phyloP scores from a whole-genome alignment of 305 asterid species.

The Rubia tinctorum region DNA sequence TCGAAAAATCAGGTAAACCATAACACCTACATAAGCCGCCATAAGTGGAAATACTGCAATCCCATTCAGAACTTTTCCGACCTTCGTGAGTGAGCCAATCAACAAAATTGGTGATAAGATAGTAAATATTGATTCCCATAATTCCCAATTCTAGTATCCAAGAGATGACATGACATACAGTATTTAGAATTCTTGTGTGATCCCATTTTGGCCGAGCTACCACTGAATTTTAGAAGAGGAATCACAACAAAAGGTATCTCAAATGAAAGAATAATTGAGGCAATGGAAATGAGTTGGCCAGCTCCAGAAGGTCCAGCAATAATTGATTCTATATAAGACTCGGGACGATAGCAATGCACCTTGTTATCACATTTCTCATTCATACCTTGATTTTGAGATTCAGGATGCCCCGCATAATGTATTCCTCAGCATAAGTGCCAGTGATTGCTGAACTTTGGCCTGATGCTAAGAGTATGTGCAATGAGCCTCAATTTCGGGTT shows the following conservation, averaged over 20 bases:
- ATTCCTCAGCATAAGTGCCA: constrained; percentile 95
- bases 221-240: constrained; percentile 82
- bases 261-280: constrained; percentile 83
- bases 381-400: constrained; percentile 66
- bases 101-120: constrained; percentile 59
- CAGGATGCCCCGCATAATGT: constrained; percentile 29
- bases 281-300: constrained; percentile 81
- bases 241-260: constrained; percentile 55
- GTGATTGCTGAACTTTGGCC: constrained; percentile 96
- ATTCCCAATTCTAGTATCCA: constrained; percentile 81
- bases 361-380: constrained; percentile 69
- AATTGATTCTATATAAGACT: constrained; percentile 67
- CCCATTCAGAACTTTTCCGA: constrained; percentile 66
- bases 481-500: too few relatives aligned
- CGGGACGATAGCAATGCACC: constrained; percentile 86
- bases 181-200: constrained; percentile 71
- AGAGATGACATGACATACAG: too few relatives aligned
- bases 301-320: constrained; percentile 92
- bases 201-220: constrained; percentile 73
- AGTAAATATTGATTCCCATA: constrained; percentile 86
- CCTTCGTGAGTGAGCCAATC: constrained; percentile 67
- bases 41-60: constrained; percentile 63
- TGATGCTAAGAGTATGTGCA: constrained; percentile 37
- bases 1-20: constrained; percentile 69
- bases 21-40: constrained; percentile 53